phyloP scores from a whole-genome alignment of 805 yeast genomes.

The Debaryomyces tyrocola region DNA sequence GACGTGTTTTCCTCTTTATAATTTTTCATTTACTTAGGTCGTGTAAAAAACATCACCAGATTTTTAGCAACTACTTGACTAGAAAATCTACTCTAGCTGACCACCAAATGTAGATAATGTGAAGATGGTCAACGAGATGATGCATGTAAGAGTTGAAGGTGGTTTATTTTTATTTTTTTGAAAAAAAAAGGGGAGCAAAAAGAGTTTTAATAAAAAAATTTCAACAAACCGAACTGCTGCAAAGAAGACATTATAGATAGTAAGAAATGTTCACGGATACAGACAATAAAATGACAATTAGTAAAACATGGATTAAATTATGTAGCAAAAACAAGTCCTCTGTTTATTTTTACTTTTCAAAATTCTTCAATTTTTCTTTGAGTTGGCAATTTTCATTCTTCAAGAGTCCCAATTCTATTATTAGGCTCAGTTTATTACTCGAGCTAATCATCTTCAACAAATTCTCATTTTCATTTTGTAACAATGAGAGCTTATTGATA shows the following conservation, averaged over 20 bases:
- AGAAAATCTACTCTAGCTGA: background rate
- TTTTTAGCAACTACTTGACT: background rate
- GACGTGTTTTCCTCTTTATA: background rate
- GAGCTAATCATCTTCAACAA: conserved; percentile 69
- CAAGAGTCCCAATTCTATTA: conserved; percentile 65
- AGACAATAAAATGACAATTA: background rate
- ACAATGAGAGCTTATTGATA: conserved; percentile 55
- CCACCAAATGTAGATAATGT: too few relatives aligned
- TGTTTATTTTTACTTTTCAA: conserved; percentile 2
- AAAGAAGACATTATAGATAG: too few relatives aligned
- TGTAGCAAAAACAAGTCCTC: background rate
- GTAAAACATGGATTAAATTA: background rate
- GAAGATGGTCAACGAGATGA: too few relatives aligned
- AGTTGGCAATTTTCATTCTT: conserved; percentile 26
- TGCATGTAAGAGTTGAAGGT: too few relatives aligned
- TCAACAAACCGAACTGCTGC: too few relatives aligned
- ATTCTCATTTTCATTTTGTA: conserved; percentile 69
- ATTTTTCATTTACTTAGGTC: background rate
- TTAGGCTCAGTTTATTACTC: conserved; percentile 72
- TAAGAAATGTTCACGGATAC: too few relatives aligned
- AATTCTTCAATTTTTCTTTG: conserved; percentile 9
- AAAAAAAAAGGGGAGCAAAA: too few relatives aligned
- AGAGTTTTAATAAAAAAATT: too few relatives aligned
- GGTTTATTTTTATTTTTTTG: too few relatives aligned
- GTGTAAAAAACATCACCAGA: background rate